Evolutionary conservation across 1,284 basidiomycete genomes (phyloP).

Genomic region (Butyriboletus pseudospeciosus): DNA sequence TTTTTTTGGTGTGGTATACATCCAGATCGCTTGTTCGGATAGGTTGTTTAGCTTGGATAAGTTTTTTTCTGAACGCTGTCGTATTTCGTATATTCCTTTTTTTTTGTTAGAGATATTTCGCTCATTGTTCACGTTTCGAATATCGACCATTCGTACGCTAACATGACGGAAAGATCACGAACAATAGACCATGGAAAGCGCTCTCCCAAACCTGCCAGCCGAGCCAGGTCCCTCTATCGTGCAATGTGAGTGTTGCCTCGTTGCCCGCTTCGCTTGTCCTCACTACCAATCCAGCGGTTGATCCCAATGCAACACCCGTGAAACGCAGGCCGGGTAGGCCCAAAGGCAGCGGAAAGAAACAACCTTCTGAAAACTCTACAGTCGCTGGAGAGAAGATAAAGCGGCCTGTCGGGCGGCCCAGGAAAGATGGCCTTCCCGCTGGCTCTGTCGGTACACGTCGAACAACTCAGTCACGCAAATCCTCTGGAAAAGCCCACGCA

Average conservation of each 20-base stretch:
- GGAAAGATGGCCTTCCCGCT: constrained; percentile 57
- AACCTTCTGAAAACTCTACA: constrained; percentile 31
- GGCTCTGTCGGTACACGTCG: constrained; percentile 43
- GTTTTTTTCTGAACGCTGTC: constrained; percentile 26
- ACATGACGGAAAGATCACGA: constrained; percentile 24
- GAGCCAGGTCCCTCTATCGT: constrained; percentile 28
- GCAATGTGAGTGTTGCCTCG: constrained; percentile 19
- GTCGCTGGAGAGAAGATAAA: constrained; percentile 41
- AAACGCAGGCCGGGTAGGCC: constrained; percentile 53
- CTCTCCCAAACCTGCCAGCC: constrained; percentile 24
- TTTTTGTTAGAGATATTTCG: constrained; percentile 31
- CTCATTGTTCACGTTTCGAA: constrained; percentile 11
- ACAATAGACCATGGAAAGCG: constrained; percentile 20
- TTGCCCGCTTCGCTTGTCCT: constrained; percentile 3
- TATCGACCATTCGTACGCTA: constrained; percentile 19
- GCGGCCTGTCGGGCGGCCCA: constrained; percentile 52
- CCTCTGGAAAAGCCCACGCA: constrained; percentile 29
- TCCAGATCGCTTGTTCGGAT: constrained; percentile 22
- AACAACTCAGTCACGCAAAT: constrained; percentile 36
- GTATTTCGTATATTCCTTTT: constrained; percentile 34
- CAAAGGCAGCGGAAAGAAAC: constrained; percentile 54
- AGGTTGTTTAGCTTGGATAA: constrained; percentile 33
- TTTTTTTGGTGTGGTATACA: constrained; percentile 9
- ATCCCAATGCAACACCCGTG: constrained; percentile 26
- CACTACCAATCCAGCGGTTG: constrained; percentile 19